phyloP scores from a whole-genome alignment of 2,329 filamentous ascomycete genomes.

The Talaromyces sp. region DNA sequence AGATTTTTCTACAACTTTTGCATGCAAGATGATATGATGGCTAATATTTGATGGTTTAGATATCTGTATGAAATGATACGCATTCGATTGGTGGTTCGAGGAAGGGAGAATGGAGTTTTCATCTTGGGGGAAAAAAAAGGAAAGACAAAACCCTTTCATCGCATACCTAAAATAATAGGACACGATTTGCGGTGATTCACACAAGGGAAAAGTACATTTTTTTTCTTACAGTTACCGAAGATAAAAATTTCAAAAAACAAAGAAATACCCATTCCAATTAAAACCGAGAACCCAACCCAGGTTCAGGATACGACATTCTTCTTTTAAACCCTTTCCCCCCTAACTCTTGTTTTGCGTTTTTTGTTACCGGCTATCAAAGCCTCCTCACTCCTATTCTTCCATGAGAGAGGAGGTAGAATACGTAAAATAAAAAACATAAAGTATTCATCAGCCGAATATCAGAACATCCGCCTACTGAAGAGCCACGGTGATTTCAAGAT shows the following conservation, averaged over 20 bases:
- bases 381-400: slow-evolving; percentile 32
- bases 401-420: slow-evolving; percentile 42
- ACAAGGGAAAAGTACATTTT: neutral
- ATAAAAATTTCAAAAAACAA: slow-evolving; percentile 1
- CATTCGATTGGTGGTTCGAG: neutral
- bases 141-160: neutral
- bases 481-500: slow-evolving; percentile 54
- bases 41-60: neutral
- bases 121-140: neutral
- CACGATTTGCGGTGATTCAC: neutral
- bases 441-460: slow-evolving; percentile 33
- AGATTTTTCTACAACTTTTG: neutral
- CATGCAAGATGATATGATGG: neutral
- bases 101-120: neutral
- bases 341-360: neutral
- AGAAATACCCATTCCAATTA: neutral
- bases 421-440: slow-evolving; percentile 18
- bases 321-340: neutral
- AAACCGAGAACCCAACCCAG: neutral
- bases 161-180: neutral
- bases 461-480: slow-evolving; percentile 51
- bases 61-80: neutral
- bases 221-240: neutral
- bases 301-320: neutral
- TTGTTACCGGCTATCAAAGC: slow-evolving; percentile 38